Base-by-base conservation (phyloP, 129 eudicot species). In the Escallonia herrerae region DNA sequence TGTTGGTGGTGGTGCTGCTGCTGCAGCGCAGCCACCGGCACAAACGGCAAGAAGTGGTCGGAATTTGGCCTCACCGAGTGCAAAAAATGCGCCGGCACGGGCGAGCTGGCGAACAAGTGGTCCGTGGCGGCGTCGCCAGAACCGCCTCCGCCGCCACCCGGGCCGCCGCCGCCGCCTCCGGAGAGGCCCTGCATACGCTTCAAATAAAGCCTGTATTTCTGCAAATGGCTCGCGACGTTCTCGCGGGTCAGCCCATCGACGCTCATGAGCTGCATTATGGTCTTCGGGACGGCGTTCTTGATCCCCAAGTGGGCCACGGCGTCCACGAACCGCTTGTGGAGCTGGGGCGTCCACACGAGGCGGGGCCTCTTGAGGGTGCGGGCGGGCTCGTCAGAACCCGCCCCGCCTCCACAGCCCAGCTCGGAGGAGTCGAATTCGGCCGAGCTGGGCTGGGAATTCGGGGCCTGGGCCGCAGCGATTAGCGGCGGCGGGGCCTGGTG, bases 271-370 rank as follows among this genome's bases (percentile, higher is more conserved):
- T 85, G 95, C 97, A 91, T 91, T 79, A 91, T 91, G 10, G 97
- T 91, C 76, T 91, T 91, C 12, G 97, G 97, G 22, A 91, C 96
- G n/a, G 96, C 97, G 62, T 85, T 91, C 56, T 91, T 91, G 58
- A 91, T 91, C 62, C 97, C 97, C 56, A 91, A 54, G 65, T 91
- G 97, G 63, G 90, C 97, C 59, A 91, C 97, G 1, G 96, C 97
- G 56, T 91, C 97, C 38, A 91, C 96, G 57, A 91, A 91, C 44
- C 97, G 67, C 67, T 85, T 91, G 76, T 91, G 97, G 11, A 91
- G 90, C 72, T 91, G 97, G 0, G 97, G 96, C 42, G 99, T 93
- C 99, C 99, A 93, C 22, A 93, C 99, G 0, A 93, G 91, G 44
- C 99, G 79, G 8, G 99, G 96, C 56, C 99, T 77, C 70, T 93